Conservation (phyloP, 2,329 filamentous ascomycete species). For the Xylaria sp. region DNA sequence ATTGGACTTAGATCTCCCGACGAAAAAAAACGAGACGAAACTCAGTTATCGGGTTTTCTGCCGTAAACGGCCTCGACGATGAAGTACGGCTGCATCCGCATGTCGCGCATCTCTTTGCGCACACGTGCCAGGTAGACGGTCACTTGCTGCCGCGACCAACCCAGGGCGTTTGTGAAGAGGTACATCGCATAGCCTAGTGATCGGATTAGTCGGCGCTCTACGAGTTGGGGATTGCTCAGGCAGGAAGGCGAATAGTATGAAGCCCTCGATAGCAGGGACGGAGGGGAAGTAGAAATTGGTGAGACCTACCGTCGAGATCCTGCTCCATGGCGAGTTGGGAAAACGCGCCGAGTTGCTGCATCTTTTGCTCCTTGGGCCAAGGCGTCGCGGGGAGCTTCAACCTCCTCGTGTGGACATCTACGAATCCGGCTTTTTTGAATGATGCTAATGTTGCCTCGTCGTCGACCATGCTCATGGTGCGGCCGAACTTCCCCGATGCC, state of each 20-base stretch:
- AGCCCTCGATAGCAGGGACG: too few species aligned
- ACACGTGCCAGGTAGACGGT: slow-evolving; percentile 32
- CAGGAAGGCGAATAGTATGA: too few species aligned
- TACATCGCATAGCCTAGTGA: slow-evolving; percentile 37
- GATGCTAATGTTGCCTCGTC: slow-evolving; percentile 56
- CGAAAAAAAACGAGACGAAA: neutral
- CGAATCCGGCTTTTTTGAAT: slow-evolving; percentile 62
- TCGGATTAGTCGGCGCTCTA: neutral
- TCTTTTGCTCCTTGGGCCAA: slow-evolving; percentile 40
- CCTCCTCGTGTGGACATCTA: slow-evolving; percentile 58
- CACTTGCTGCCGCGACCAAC: slow-evolving; percentile 34
- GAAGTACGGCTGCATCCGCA: slow-evolving; percentile 37
- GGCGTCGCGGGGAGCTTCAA: slow-evolving; percentile 51
- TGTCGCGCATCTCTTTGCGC: slow-evolving; percentile 33
- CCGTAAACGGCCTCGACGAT: slow-evolving; percentile 33
- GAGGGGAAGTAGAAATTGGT: too few species aligned
- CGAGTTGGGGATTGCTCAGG: neutral
- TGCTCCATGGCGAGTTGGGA: slow-evolving; percentile 37
- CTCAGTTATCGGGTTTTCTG: slow-evolving; percentile 26
- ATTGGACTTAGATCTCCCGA: neutral
- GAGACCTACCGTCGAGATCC: slow-evolving; percentile 37
- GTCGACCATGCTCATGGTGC: slow-evolving; percentile 56
- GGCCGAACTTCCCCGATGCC: slow-evolving; percentile 43
- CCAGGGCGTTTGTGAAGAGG: slow-evolving; percentile 36
- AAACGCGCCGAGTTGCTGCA: slow-evolving; percentile 40